Conservation (phyloP, 805 yeast species). For the Blastobotrys terrestris region DNA sequence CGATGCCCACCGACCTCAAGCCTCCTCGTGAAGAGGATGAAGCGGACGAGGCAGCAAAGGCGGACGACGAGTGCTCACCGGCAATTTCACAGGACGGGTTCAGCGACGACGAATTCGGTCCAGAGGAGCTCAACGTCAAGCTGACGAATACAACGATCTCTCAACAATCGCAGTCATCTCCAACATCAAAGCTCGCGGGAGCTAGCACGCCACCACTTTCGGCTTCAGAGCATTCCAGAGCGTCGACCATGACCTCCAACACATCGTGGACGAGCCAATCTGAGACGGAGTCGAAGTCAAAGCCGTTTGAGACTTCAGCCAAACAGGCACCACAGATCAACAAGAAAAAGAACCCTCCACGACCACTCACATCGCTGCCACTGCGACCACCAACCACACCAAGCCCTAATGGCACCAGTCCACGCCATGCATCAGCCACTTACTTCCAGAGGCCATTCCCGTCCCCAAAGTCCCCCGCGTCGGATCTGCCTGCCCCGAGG, state of each 20-base stretch:
- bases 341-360: not conserved
- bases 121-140: not conserved
- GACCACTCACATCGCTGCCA: not conserved
- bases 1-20: not conserved
- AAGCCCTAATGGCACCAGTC: not conserved
- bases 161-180: not conserved
- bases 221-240: not conserved
- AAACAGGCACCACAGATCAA: not conserved
- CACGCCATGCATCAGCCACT: not conserved
- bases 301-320: not conserved
- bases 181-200: not conserved
- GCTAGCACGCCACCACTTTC: not conserved
- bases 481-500: not conserved
- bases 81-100: not conserved
- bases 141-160: not conserved
- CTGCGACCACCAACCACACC: not conserved
- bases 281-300: not conserved
- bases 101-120: not conserved
- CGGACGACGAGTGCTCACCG: not conserved
- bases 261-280: slow-evolving; percentile 1
- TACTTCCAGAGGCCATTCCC: not conserved
- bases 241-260: not conserved
- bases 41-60: not conserved
- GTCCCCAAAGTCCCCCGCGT: not conserved
- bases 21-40: not conserved